Base-by-base conservation (phyloP, 345 rosid species). In the Rhodamnia argentea region DNA sequence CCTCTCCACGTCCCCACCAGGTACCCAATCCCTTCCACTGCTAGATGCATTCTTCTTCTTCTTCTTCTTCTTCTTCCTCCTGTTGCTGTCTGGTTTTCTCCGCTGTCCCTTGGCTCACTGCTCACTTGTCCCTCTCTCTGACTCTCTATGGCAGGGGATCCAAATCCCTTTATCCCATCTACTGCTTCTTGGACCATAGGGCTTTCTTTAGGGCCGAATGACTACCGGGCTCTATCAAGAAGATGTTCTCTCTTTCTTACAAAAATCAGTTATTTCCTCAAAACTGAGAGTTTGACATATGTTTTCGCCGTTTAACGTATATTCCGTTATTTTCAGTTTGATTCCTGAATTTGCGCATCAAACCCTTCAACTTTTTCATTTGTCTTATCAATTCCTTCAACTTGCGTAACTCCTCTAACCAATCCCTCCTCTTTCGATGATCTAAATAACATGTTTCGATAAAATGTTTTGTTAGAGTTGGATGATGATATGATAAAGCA, bases 1-100 rank as follows among this genome's bases (percentile, higher is more conserved):
- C 97, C 97, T 88, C 90, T 92, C 98, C 98, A 95, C 50, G 89
- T 94, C 6, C 98, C 97, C 64, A 95, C 56, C 51, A 95, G 92
- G 86, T 89, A 93, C 0, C 95, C 88, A 0, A 95, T n/a, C 27
- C 95, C 94, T 52, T 88, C 92, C 10, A 93, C 87, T n/a, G 90
- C 91, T 23, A 95, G 94, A 57, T 94, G 98, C 47, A 93, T 3
- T 83, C 6, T 56, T 27, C 18, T 74, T 53, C 83, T 56, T 14
- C 82, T 0, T 32, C 20, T 12, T 42, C 57, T 3, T 40, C 86
- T 20, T 40, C 87, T 32, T 16, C 26, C 86, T 27, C n/a, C 27
- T 7, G 12, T 7, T 9, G 78, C 55, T 7, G 9, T 53, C 62
- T 52, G 47, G 18, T 6, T 22, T 70, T 37, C 52, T 29, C 56